phyloP scores from a whole-genome alignment of 768 basidiomycete genomes.

The Rossbeevera mucosa region DNA sequence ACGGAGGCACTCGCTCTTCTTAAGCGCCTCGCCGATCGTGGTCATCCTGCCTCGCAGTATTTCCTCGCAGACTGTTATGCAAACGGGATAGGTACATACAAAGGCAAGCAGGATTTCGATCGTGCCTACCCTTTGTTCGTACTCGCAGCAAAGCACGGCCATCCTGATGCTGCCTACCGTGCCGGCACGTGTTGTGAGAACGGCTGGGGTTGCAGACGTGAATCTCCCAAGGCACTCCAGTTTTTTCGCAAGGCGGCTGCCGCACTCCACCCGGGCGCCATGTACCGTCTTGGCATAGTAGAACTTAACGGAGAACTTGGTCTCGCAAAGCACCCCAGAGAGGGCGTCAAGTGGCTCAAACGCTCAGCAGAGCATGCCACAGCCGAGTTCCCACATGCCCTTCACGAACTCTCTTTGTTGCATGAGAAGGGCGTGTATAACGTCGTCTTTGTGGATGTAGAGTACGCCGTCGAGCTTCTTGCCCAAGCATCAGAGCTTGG shows the following conservation, averaged over 20 bases:
- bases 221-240: slow-evolving; percentile 84
- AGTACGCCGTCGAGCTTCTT: slow-evolving; percentile 90
- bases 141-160: slow-evolving; percentile 93
- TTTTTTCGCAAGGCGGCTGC: slow-evolving; percentile 95
- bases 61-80: slow-evolving; percentile 98
- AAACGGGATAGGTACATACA: slow-evolving; percentile 93
- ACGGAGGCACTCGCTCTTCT: slow-evolving; percentile 84
- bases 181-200: slow-evolving; percentile 98
- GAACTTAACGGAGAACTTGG: slow-evolving; percentile 96
- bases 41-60: slow-evolving; percentile 92
- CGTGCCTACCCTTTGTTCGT: slow-evolving; percentile 94
- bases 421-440: slow-evolving; percentile 99
- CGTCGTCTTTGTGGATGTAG: slow-evolving; percentile 93
- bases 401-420: slow-evolving; percentile 89
- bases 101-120: slow-evolving; percentile 93
- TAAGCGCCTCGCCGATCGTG: slow-evolving; percentile 88
- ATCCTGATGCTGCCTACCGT: slow-evolving; percentile 92
- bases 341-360: slow-evolving; percentile 99
- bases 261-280: slow-evolving; percentile 85
- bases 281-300: slow-evolving; percentile 94
- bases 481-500: slow-evolving; percentile 95
- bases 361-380: slow-evolving; percentile 92
- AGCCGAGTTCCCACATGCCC: slow-evolving; percentile 92
- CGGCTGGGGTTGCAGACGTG: slow-evolving; percentile 95
- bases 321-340: slow-evolving; percentile 80